Base-by-base conservation (phyloP, 169 alveolate species). In the Eimeria acervulina region DNA sequence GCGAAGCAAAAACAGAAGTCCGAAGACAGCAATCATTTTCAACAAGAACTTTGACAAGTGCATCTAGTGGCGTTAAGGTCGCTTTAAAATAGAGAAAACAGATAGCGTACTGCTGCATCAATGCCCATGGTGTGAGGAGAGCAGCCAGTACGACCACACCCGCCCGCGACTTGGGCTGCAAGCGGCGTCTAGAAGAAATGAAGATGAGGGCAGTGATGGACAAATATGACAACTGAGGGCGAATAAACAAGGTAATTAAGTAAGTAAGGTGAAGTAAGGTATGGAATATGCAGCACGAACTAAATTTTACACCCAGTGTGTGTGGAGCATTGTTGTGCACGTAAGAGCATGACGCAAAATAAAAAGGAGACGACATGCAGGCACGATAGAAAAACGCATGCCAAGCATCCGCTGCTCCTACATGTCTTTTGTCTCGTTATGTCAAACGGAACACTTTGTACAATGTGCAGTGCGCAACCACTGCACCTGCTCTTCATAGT, bases 61-160 rank as follows among this genome's bases (percentile, higher is more conserved):
- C 40, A 4, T 76, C 17, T 23, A 76, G 17, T 40, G 23, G 19
- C 2, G 40, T 26, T 23, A 26, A n/a, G 21, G 28, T 21, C 0
- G 3, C n/a, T n/a, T n/a, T n/a, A 23, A 19, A 40, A 76, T 38
- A 40, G 61, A n/a, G 38, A 33, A 4, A 40, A 1, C 7, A 33
- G 38, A 15, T 76, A 38, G 17, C 93, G 42, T 36, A 84, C 93
- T 42, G 59, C 66, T 55, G 93, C 59, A 59, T 40, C 78, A 84
- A 44, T n/a, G 93, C 36, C 93, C 93, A 84, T 26, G 93, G 93
- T 0, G 66, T 80, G 59, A 84, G 93, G 38, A 84, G 93, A 15
- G 80, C 74, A 26, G 93, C 93, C 55, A 84, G 40, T 33, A 36
- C 28, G 55, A 84, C 52, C 8, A 55, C 55, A 36, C 80, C 78